Base-by-base conservation (phyloP, 192 early-diverging fungal species). In the Umbelopsis ramanniana region DNA sequence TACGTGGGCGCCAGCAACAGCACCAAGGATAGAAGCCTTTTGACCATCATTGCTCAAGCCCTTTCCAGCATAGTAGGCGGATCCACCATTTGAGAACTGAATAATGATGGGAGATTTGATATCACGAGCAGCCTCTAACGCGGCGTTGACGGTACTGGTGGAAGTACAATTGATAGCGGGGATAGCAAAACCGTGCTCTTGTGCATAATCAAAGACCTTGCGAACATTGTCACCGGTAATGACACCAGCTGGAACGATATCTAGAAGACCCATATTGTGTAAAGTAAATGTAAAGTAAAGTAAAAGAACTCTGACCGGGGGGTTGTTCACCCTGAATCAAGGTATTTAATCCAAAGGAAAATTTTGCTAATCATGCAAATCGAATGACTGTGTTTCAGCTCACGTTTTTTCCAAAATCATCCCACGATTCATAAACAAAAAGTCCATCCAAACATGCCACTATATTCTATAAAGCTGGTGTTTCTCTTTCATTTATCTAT, bases 131-230 rank as follows among this genome's bases (percentile, higher is more conserved):
- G 96, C 94, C 87, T 98, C 95, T 52, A 98, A 89, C 35, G 90
- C 89, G 52, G 96, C 96, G 72, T 96, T 98, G 83, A 96, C 72
- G 69, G 95, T 95, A 46, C 92, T 95, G 24, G 94, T 93, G 46
- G 93, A 92, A 76, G 94, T 97, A 89, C 94, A 95, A 87, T 98
- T 98, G 86, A 98, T 91, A 47, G 96, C 94, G 55, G 96, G 95
- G 84, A 98, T 98, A 75, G 96, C 96, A 73, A 95, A 98, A 37
- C 87, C 77, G 81, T 98, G 85, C 81, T 95, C 78, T 74, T 83
- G 85, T 33, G 88, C 88, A 73, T 67, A 50, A 74, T 50, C 24
- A 46, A 23, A 72, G 3, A 90, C 80, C 87, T 91, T 93, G 85
- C 89, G 88, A 79, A 96, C 90, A 83, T 94, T 88, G 81, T 96